Evolutionary conservation across 176 grass and related monocot genomes (phyloP), one percentile per base, ranked within the genome.

Genomic region (Microstegium vimineum): DNA sequence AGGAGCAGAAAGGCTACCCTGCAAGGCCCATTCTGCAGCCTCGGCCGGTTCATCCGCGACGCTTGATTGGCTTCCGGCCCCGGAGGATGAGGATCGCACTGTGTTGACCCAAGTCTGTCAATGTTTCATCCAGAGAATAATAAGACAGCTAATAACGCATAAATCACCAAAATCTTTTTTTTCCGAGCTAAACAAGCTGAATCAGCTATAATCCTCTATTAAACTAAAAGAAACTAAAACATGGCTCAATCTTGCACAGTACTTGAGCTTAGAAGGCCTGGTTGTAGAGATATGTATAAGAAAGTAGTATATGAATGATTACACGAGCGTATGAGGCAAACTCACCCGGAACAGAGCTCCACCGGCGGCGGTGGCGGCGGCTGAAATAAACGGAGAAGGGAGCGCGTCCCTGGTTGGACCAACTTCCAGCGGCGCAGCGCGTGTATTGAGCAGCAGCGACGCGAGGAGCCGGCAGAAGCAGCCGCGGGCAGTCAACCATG

Each of bases 1-100:
- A n/a, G n/a, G n/a, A 66, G 74, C 18, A 49, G 38, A 77, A 5
- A 62, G 36, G 61, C 82, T 88, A 98, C 95, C 95, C 86, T 98
- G 92, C 89, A 98, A 86, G 62, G 84, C 95, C 95, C 95, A 98
- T 80, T 98, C 92, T 57, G 67, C 66, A 30, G 90, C 64, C 51
- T 95, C 90, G n/a, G n/a, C n/a, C 6, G 89, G 46, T 66, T 81
- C 81, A 79, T 88, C 83, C 2, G 86, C 85, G 14, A 98, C 79
- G 70, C 88, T 89, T 1, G 95, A 67, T 38, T 95, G 90, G 60
- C 87, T 86, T 71, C 91, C 85, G 23, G 78, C n/a, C 35, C 87
- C 87, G 10, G 92, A 80, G 49, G 84, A 85, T 42, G 88, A 83
- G 60, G 79, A 91, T 69, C 60, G 90, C 54, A 86, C 88, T 91